Evolutionary conservation across 2,329 filamentous ascomycete species (phyloP), one percentile per base, ranked within the genome.

Genomic region (Microsporum audouinii): DNA sequence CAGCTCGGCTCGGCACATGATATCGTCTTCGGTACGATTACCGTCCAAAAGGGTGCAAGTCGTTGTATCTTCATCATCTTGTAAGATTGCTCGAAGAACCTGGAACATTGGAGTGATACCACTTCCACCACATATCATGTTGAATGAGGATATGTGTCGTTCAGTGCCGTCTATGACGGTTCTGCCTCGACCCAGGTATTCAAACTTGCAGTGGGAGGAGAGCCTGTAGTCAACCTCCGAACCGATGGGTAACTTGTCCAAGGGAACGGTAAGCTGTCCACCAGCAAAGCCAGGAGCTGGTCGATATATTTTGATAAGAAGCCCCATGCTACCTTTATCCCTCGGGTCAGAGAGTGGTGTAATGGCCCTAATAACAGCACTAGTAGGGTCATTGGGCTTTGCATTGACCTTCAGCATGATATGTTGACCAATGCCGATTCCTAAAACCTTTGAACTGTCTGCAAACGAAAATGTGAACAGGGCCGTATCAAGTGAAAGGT

Each of bases 31-130:
- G 5, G 79, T 69, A 10, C 89, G 78, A 68, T 96, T 96, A 0
- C 90, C 89, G 68, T 95, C 81, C 0, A 96, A 76, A 0, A 96
- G 79, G 1, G 87, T 75, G 68, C 89, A 95, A 1, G 72, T 75
- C 0, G 88, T 94, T 6, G 72, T 66, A 68, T 92, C 88, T 0
- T 77, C 71, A 1, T 71, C 66, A 64, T 92, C 84, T 53, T 81
- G 78, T 71, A 91, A 81, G 0, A 95, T 82, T 0, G 88, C 87
- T 5, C 88, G 79, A 59, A 95, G 77, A 2, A 95, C 88, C 69
- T 94, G 88, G 71, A 86, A 94, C 65, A 96, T 88, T 0, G 91
- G 91, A n/a, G 91, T 96, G 68, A 96, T 88, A 0, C 91, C 91
- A n/a, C 84, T 89, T 4, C 91, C 91, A 12, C 82, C 91, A 67